A percentile compares a stretch with the other conserved stretches of the same genome.
Evolutionary conservation across 2,329 filamentous ascomycete species (phyloP).

Genomic region (Cercospora sp.): DNA sequence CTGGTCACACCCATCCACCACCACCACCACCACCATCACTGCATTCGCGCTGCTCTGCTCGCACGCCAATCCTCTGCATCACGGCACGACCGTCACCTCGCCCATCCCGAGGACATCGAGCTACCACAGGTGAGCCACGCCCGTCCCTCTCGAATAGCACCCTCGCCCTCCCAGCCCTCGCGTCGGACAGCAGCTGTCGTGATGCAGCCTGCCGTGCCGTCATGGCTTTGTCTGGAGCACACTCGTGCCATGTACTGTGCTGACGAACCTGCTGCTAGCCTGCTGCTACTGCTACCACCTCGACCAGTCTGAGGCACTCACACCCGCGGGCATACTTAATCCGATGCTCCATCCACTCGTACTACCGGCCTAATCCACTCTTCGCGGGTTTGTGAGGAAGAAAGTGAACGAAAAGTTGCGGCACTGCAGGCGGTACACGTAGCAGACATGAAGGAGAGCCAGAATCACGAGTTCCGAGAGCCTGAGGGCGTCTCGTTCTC

Average conservation of each 20-base stretch:
- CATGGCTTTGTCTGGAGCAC: constrained; percentile 11
- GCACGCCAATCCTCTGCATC: neutral
- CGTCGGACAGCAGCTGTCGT: constrained; percentile 26
- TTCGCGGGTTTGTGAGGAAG: neutral
- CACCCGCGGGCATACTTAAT: constrained; percentile 14
- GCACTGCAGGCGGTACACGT: constrained; percentile 3
- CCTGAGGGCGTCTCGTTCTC: constrained; percentile 21
- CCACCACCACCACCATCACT: neutral
- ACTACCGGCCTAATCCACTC: constrained; percentile 14
- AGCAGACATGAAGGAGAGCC: constrained; percentile 21
- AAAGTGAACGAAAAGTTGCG: neutral
- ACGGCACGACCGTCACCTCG: neutral
- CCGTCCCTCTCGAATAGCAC: constrained; percentile 8
- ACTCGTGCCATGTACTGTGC: neutral
- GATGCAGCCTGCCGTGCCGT: constrained; percentile 23
- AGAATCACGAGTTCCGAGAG: constrained; percentile 25
- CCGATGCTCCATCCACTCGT: constrained; percentile 19
- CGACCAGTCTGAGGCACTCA: constrained; percentile 16
- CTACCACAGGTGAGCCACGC: constrained; percentile 16
- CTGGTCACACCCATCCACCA: neutral
- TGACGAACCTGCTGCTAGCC: constrained; percentile 1
- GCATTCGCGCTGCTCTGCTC: neutral
- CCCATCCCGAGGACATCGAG: constrained; percentile 1
- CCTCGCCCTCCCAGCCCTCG: constrained; percentile 8
- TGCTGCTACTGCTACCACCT: constrained; percentile 1